Evolutionary conservation across 306 rosid genomes (phyloP), one percentile per base, ranked within the genome.

Genomic region (Inga oerstediana): DNA sequence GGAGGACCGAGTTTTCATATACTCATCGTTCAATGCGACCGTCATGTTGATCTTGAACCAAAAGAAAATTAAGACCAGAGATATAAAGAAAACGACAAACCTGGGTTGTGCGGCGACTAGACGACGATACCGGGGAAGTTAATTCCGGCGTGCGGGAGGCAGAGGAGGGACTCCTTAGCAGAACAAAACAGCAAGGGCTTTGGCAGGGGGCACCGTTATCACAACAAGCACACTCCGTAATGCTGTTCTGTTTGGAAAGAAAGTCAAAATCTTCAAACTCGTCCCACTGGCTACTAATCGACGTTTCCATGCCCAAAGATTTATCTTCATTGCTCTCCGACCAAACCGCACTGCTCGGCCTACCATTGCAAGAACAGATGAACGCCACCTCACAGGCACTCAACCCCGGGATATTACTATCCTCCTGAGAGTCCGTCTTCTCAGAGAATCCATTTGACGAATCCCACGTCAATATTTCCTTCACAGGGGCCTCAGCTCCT

Each of bases 151-250:
- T 90, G 30, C 84, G 89, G 85, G 54, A 67, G 59, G 92, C 90
- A 54, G 92, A 37, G 10, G 91, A 78, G 1, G 87, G 88, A 52
- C 80, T 91, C 3, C 72, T 45, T 30, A 86, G 87, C 19, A 92
- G 93, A 41, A 85, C 91, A 67, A 93, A 93, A 65, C 87, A 94
- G 59, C 94, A 93, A 77, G 99, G 97, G 79, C 93, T 92, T 73
- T 89, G 86, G 45, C 91, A 90, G 77, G 82, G 86, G 49, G 56
- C 69, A 34, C 74, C 64, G 19, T 89, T 49, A 34, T 89, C 83
- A 62, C 81, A 84, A 43, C 84, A 87, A 80, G 20, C 46, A 69
- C 85, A 83, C 56, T 66, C 87, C 34, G 70, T 9, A 8, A 37
- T 71, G 5, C 24, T 41, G 76, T 78, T 72, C 54, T 71, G 79